phyloP scores from a whole-genome alignment of 371 early-diverging fungal genomes.

The Syncephalastrum monosporum region DNA sequence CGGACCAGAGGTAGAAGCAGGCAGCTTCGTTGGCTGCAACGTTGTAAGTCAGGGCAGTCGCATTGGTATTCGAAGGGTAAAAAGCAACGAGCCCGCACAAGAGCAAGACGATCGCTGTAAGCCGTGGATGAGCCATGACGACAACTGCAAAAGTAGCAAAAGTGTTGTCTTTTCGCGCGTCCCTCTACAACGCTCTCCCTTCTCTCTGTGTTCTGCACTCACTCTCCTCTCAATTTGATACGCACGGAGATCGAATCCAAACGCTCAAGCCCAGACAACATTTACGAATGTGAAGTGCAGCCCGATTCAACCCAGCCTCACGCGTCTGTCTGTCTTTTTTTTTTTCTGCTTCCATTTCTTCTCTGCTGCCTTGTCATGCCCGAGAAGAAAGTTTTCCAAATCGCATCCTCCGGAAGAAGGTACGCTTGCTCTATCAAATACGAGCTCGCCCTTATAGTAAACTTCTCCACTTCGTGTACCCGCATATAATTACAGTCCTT shows the following conservation, averaged over 20 bases:
- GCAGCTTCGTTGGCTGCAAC: slow-evolving; percentile 86
- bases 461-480: not conserved
- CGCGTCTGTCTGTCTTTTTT: not conserved
- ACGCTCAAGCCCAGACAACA: not conserved
- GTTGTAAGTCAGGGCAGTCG: slow-evolving; percentile 80
- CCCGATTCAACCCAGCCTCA: no score
- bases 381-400: slow-evolving; percentile 25
- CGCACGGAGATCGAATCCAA: not conserved
- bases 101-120: no score
- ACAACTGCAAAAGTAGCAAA: no score
- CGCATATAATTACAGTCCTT: slow-evolving; percentile 19
- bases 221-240: not conserved
- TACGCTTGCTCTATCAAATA: slow-evolving; percentile 7
- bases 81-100: slow-evolving; percentile 1
- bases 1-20: slow-evolving; percentile 76
- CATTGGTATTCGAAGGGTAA: slow-evolving; percentile 19
- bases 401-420: slow-evolving; percentile 43
- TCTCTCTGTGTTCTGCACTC: not conserved
- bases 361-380: slow-evolving; percentile 12
- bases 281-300: not conserved
- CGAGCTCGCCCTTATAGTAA: not conserved
- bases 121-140: no score
- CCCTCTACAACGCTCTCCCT: no score
- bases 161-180: no score
- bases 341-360: not conserved